A percentile compares a stretch with the other conserved stretches of the same genome.
phyloP scores from a whole-genome alignment of 306 rosid genomes.

The Inga leiocalycina region DNA sequence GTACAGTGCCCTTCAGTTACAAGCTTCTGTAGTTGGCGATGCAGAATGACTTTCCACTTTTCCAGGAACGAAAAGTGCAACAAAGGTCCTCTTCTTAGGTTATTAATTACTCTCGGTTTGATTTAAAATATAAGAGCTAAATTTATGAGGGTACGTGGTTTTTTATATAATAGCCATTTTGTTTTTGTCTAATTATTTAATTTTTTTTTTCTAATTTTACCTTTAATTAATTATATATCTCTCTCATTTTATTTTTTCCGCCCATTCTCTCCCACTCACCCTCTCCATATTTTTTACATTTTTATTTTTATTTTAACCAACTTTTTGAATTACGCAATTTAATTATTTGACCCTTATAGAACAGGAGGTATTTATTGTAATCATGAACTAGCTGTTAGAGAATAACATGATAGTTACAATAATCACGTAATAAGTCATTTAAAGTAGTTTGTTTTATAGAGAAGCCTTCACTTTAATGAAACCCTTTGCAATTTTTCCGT shows the following conservation, averaged over 20 bases:
- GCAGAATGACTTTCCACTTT: conserved; percentile 73
- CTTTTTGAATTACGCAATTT: too few species aligned
- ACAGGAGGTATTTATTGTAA: not conserved
- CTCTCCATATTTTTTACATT: too few species aligned
- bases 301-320: too few species aligned
- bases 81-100: conserved; percentile 43
- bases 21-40: conserved; percentile 75
- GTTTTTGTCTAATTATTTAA: too few species aligned
- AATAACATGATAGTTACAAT: not conserved
- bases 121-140: too few species aligned
- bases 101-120: not conserved
- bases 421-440: not conserved
- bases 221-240: too few species aligned
- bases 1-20: conserved; percentile 48
- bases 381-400: not conserved
- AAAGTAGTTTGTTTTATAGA: not conserved
- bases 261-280: too few species aligned
- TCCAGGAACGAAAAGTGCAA: conserved; percentile 44
- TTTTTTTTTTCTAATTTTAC: too few species aligned
- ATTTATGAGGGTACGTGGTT: too few species aligned
- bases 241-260: too few species aligned
- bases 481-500: not conserved
- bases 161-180: too few species aligned
- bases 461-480: not conserved
- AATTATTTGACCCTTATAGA: too few species aligned